Evolutionary conservation across 306 rosid genomes (phyloP), one percentile per base, ranked within the genome.

Genomic region (Urtica urens): DNA sequence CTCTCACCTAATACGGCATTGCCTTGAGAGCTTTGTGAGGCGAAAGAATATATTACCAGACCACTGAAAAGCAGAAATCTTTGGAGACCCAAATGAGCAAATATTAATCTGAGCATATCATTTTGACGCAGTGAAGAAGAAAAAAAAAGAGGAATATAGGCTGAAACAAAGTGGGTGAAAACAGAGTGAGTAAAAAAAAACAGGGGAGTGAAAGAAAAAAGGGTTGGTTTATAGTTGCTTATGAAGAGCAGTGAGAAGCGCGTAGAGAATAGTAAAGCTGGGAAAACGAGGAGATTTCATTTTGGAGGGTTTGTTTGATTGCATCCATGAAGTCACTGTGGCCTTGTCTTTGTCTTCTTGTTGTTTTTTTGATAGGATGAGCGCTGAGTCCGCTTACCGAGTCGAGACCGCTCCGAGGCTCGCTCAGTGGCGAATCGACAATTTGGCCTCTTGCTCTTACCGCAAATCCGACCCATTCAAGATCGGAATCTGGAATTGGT

Each of bases 401-500:
- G 99, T 92, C 38, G 81, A 92, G 45, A 92, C 96, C 56, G 85
- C 99, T 0, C 70, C 94, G 2, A 92, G 99, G 25, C 93, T 92
- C 40, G 99, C 99, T 24, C 99, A 92, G 78, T 92, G 99, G 99
- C 73, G 87, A 71, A 79, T 92, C 77, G 96, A 92, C 23, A 92
- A 85, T 48, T 69, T 82, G 64, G 70, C 94, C 53, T 85, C 99
- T 23, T 92, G 96, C 66, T 75, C 93, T 10, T 92, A 77, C 70
- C 78, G 99, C n/a, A 92, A 92, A 66, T 92, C 99, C 43, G 99
- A 92, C 72, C 93, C 99, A 44, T 92, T 92, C 93, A 92, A 65
- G 66, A 74, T 92, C 50, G 99, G 99, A 35, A 85, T 69, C 52
- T 92, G 99, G 99, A 92, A 92, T 19, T 92, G 99, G 96, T 92